Conservation (phyloP, 1,139 yeast species). For the Hanseniaspora gamundiae region DNA sequence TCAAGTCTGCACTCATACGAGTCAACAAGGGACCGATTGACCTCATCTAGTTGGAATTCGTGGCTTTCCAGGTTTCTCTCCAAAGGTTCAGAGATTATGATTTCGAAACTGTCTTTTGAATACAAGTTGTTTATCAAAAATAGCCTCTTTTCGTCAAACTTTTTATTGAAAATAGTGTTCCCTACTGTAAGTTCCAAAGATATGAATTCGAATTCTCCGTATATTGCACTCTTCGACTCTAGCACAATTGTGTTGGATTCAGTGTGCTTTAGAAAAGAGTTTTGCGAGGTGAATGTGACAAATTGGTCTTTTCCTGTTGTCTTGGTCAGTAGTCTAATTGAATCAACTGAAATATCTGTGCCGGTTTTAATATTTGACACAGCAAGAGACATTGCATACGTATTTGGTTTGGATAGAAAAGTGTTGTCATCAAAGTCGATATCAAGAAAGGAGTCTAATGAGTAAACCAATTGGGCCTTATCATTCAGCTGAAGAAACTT, state of each 20-base stretch:
- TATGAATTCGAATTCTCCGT: constrained; percentile 16
- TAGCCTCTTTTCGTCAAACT: constrained; percentile 10
- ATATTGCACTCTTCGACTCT: constrained; percentile 14
- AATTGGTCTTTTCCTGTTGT: constrained; percentile 13
- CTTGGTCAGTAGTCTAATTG: constrained; percentile 13
- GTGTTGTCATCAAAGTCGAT: constrained; percentile 9
- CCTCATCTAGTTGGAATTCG: constrained; percentile 1
- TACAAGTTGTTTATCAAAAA: constrained; percentile 14
- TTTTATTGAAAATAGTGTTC: constrained; percentile 16
- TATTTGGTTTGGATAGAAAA: constrained; percentile 12
- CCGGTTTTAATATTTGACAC: constrained; percentile 13
- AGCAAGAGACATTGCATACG: constrained; percentile 13
- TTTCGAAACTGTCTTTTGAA: constrained; percentile 10
- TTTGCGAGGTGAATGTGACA: constrained; percentile 8
- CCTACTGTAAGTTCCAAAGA: constrained; percentile 18
- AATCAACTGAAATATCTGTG: constrained; percentile 11
- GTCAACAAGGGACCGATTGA: constrained; percentile 9
- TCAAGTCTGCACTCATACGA: constrained; percentile 9
- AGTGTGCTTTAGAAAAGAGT: constrained; percentile 7
- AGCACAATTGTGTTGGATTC: constrained; percentile 9
- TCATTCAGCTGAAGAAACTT: constrained; percentile 15
- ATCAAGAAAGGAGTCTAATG: constrained; percentile 16
- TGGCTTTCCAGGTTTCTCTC: constrained; percentile 12
- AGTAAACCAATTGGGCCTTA: constrained; percentile 14
- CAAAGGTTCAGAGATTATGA: constrained; percentile 12